These are phyloP conservation scores for Tilletia setariae DNA, from an alignment of 1,284 basidiomycete species.

Conservation along the genomic window DNA sequence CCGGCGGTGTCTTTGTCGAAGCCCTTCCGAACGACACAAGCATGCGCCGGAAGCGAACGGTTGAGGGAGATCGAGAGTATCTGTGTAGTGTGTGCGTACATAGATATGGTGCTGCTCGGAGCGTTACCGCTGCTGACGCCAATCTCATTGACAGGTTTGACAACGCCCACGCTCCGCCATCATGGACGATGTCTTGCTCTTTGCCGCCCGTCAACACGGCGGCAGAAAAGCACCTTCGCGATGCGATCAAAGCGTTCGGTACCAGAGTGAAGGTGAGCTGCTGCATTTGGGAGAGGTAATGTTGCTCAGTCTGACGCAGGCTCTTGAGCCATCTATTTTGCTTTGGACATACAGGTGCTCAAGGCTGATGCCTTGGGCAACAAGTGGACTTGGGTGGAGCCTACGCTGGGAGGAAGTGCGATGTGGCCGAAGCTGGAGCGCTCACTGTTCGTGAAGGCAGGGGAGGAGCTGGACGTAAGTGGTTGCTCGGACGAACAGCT, in stretches of 20 bases:
- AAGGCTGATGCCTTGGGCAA: not conserved
- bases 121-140: not conserved
- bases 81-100: not conserved
- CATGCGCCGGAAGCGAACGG: not conserved
- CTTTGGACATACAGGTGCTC: not conserved
- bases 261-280: not conserved
- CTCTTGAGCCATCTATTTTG: not conserved
- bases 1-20: not conserved
- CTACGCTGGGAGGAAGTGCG: not conserved
- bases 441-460: not conserved
- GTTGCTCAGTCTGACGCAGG: not conserved
- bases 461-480: conserved; percentile 1
- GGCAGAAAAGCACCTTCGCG: not conserved
- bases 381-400: not conserved
- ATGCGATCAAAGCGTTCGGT: not conserved
- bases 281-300: not conserved
- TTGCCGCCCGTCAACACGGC: not conserved
- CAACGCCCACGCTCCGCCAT: not conserved
- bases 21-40: not conserved
- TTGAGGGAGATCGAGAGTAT: not conserved
- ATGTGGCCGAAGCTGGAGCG: not conserved
- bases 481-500: too few species aligned
- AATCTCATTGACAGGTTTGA: not conserved
- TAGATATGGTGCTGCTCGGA: not conserved
- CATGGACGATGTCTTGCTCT: not conserved